phyloP scores from a whole-genome alignment of 495 filamentous ascomycete species.

The Cercophora sp. region DNA sequence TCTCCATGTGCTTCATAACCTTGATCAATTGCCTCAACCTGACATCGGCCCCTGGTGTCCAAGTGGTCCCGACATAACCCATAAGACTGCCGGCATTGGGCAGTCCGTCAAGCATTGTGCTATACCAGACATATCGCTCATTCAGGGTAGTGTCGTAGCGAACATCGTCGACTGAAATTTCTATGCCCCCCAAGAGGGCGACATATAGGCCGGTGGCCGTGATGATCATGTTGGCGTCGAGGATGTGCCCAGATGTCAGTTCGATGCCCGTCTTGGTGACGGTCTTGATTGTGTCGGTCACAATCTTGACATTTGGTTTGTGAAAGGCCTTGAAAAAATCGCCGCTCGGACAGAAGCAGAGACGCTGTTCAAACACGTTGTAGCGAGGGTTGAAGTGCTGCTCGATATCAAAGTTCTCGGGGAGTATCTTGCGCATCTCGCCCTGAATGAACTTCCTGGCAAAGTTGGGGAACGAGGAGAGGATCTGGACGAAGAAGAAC shows the following conservation, averaged over 20 bases:
- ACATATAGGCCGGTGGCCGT: constrained; percentile 70
- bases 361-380: constrained; percentile 68
- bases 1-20: constrained; percentile 36
- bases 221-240: constrained; percentile 69
- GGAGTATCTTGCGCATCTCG: constrained; percentile 47
- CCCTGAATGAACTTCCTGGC: constrained; percentile 45
- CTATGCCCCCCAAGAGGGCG: constrained; percentile 47
- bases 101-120: constrained; percentile 39
- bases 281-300: constrained; percentile 63
- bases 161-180: constrained; percentile 52
- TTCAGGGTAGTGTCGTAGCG: constrained; percentile 49
- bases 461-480: constrained; percentile 46
- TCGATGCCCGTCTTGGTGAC: constrained; percentile 57
- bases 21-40: constrained; percentile 30
- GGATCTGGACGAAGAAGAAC: constrained; percentile 25
- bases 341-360: constrained; percentile 66
- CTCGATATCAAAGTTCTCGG: constrained; percentile 50
- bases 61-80: constrained; percentile 54
- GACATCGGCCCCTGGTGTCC: constrained; percentile 47
- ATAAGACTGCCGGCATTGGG: constrained; percentile 34
- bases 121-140: constrained; percentile 52
- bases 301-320: constrained; percentile 54
- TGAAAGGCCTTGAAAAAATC: constrained; percentile 67
- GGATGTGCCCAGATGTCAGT: constrained; percentile 50
- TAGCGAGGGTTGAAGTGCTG: constrained; percentile 71